phyloP scores from a whole-genome alignment of 106 monocot species.

The Posidonia australis region DNA sequence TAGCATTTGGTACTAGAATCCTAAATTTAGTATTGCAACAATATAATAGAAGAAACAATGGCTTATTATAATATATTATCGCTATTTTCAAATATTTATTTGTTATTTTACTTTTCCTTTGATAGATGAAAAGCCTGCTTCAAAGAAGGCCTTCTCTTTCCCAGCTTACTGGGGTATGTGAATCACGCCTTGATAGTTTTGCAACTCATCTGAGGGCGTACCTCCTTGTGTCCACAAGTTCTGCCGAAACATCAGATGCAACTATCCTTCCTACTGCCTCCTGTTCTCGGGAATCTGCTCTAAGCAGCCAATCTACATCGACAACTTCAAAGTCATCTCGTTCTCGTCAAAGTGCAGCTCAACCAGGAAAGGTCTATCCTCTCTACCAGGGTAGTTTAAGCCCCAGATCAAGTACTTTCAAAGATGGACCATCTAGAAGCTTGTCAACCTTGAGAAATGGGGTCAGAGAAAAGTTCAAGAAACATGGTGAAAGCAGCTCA shows the following conservation, averaged over 20 bases:
- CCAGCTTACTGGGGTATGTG: constrained; percentile 64
- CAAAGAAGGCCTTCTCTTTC: constrained; percentile 61
- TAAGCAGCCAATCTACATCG: constrained; percentile 10
- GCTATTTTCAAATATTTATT: not conserved
- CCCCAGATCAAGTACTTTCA: constrained; percentile 43
- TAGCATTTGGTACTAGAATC: not conserved
- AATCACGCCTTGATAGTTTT: constrained; percentile 73
- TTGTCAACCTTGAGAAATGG: constrained; percentile 12
- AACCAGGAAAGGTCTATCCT: constrained; percentile 24
- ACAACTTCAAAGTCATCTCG: constrained; percentile 18
- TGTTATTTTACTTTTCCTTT: not conserved
- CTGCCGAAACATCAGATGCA: constrained; percentile 9
- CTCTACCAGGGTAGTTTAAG: constrained; percentile 33
- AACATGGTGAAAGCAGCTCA: constrained; percentile 17
- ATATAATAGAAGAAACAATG: not conserved
- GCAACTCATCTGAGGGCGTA: constrained; percentile 60
- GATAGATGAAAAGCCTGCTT: constrained; percentile 82
- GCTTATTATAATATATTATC: not conserved
- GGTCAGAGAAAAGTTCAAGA: constrained; percentile 29
- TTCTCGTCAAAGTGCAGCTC: constrained; percentile 4
- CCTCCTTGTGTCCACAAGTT: constrained; percentile 32
- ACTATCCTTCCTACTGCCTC: constrained; percentile 1
- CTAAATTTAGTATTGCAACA: not conserved
- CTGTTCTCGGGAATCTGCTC: not conserved
- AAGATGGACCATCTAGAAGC: constrained; percentile 26